Percentiles rank a stretch among this genome's conserved stretches.
Evolutionary conservation across 139 green algal genomes (phyloP).

Genomic region (Tetraselmis chui): DNA sequence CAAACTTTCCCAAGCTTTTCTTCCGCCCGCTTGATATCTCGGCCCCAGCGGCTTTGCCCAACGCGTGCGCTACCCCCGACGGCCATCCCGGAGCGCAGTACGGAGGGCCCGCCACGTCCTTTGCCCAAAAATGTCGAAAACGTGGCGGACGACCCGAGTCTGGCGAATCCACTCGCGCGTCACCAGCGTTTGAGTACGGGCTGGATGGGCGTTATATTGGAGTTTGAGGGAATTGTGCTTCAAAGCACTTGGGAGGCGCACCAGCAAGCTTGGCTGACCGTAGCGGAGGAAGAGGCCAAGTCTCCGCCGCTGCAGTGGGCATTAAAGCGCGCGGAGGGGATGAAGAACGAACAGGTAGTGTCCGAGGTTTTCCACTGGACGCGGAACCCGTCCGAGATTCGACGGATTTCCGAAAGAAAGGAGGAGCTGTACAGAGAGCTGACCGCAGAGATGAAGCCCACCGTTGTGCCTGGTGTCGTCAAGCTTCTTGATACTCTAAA

Average conservation of each 20-base stretch:
- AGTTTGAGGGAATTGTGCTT: constrained; percentile 78
- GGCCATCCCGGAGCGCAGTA: background rate
- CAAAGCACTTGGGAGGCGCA: constrained; percentile 46
- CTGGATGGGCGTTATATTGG: constrained; percentile 89
- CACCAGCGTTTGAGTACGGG: constrained; percentile 64
- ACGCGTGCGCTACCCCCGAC: background rate
- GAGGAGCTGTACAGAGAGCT: constrained; percentile 61
- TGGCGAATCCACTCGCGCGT: constrained; percentile 64
- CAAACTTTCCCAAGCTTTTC: no score
- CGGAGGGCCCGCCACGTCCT: constrained; percentile 2
- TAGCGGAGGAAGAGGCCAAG: constrained; percentile 78
- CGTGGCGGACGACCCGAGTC: constrained; percentile 41
- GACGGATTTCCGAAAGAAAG: constrained; percentile 64
- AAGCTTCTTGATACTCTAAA: constrained; percentile 69
- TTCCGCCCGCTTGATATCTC: no score
- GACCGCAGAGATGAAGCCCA: constrained; percentile 13
- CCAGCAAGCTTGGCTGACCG: constrained; percentile 61
- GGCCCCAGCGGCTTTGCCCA: background rate
- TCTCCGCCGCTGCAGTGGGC: constrained; percentile 53
- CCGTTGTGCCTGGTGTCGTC: constrained; percentile 35
- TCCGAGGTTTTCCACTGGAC: constrained; percentile 86
- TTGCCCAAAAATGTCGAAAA: constrained; percentile 35
- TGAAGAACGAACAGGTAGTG: constrained; percentile 87
- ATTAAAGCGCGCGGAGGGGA: constrained; percentile 62
- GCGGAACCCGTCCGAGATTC: constrained; percentile 61